Conservation (phyloP, 164 flowering plant species). For the Platanus orientalis region DNA sequence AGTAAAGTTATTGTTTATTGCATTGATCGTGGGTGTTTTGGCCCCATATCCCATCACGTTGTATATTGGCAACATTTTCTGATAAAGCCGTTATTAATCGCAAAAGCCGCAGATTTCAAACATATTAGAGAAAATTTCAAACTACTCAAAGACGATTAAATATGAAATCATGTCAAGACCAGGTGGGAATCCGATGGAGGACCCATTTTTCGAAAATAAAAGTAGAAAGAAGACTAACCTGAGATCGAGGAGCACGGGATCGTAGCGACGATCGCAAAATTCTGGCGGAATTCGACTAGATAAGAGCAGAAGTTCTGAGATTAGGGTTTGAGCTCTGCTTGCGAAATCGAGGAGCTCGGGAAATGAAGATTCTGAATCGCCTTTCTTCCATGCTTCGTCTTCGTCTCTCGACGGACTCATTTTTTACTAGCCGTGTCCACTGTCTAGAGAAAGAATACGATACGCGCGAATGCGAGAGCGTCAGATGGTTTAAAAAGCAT, state of each 20-base stretch:
- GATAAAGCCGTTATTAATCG: not conserved
- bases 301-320: conserved; percentile 21
- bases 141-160: not conserved
- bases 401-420: conserved; percentile 3
- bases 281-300: conserved; percentile 21
- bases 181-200: too few relatives aligned
- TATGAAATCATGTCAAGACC: not conserved
- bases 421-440: too few relatives aligned
- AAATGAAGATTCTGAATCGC: conserved; percentile 10
- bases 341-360: conserved; percentile 24
- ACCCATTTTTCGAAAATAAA: too few relatives aligned
- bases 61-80: too few relatives aligned
- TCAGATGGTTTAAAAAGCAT: too few relatives aligned
- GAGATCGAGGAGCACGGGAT: conserved; percentile 30
- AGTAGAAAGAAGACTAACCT: conserved; percentile 9
- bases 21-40: too few relatives aligned
- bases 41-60: too few relatives aligned
- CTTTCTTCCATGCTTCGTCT: conserved; percentile 6
- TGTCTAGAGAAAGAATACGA: too few relatives aligned
- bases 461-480: too few relatives aligned
- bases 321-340: conserved; percentile 23
- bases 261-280: conserved; percentile 20
- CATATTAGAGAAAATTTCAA: too few relatives aligned
- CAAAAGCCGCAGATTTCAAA: not conserved
- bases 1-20: too few relatives aligned